Conservation (phyloP, 106 monocot species). For the Dioscorea zingiberensis region DNA sequence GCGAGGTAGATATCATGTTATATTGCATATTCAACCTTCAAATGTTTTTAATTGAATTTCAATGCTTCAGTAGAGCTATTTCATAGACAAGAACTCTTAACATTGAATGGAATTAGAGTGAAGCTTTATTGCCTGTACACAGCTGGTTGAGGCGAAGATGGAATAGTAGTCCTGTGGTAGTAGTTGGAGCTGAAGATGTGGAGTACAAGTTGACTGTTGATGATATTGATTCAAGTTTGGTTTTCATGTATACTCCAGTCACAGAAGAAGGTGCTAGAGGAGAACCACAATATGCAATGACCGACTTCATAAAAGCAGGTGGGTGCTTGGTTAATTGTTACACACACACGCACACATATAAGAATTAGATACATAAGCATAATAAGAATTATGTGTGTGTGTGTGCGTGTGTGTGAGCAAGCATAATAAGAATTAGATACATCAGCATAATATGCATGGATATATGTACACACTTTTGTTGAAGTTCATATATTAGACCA, state of each 20-base stretch:
- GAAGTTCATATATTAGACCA: no score
- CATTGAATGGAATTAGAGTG: no score
- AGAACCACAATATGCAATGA: constrained; percentile 85
- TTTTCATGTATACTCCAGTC: constrained; percentile 88
- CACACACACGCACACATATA: no score
- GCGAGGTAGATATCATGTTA: constrained; percentile 38
- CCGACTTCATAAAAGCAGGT: constrained; percentile 94
- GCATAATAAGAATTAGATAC: no score
- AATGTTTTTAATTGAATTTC: background rate
- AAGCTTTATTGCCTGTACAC: background rate
- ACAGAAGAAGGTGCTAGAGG: constrained; percentile 84
- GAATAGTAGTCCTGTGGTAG: constrained; percentile 70
- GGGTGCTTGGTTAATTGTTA: background rate
- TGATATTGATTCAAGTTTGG: constrained; percentile 85
- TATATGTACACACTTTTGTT: no score
- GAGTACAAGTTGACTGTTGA: constrained; percentile 62
- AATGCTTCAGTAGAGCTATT: background rate
- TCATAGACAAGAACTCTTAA: background rate
- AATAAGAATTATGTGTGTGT: no score
- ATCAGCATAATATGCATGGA: no score
- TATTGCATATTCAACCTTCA: background rate
- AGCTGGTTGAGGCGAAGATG: constrained; percentile 94
- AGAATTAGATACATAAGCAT: no score
- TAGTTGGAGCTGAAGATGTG: constrained; percentile 79
- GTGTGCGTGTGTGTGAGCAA: no score